Base-by-base conservation (phyloP, 1,284 basidiomycete genomes). In the Dichomitus squalens region DNA sequence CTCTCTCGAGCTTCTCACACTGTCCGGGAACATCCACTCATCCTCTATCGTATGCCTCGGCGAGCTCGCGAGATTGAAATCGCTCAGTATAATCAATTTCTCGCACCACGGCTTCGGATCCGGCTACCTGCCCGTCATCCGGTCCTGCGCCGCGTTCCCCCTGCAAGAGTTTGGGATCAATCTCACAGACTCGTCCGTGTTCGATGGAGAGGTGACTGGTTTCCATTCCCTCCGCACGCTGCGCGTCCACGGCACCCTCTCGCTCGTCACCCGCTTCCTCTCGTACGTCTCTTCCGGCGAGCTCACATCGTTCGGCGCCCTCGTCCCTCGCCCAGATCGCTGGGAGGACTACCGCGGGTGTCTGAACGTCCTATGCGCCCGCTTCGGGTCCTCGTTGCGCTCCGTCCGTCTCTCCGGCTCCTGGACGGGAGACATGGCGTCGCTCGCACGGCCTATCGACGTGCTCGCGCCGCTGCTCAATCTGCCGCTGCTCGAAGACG, bases 71-170 rank as follows among this genome's bases (percentile, higher is more conserved):
- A 36, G 49, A 18, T 47, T 59, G 29, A 36, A 41, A 25, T 39
- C 58, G 2, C 41, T 59, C 27, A 51, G 39, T 29, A 50, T 59
- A 49, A 49, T 59, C 50, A 59, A 59, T 51, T 49, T 52, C 34
- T 44, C 58, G 1, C 50, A 52, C 8, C 53, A 41, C n/a, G 58
- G 50, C 21, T 53, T 59, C 40, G 41, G 49, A 21, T 25, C 49
- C 12, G 38, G 36, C 23, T 48, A 55, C 44, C 46, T 46, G 12
- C 53, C 58, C 16, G 43, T 59, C n/a, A 46, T 59, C 6, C 58
- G 50, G n/a, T 55, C 58, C 4, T 55, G 53, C 46, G 58, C 58
- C 27, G 47, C 34, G 14, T 47, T 59, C 39, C 38, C 44, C 34
- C 53, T 59, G 4, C 49, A 47, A 20, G 53, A 59, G 31, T 41